These are phyloP conservation scores for Leccinum griseonigrum DNA, from an alignment of 1,284 basidiomycete species.

Conservation along the genomic window DNA sequence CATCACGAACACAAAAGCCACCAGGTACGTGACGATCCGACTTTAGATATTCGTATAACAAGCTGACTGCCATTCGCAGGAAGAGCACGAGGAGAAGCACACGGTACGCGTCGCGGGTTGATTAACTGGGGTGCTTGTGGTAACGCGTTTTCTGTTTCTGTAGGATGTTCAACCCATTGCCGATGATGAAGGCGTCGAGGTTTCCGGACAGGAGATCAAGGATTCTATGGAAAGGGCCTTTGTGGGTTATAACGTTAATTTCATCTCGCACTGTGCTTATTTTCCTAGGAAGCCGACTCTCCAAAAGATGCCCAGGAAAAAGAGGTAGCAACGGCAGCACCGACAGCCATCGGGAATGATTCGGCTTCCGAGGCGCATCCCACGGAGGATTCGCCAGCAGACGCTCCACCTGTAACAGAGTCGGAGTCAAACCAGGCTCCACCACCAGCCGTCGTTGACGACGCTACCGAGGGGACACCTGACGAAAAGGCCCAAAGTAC, in stretches of 20 bases:
- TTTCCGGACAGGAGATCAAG: constrained; percentile 35
- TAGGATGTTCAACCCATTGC: constrained; percentile 18
- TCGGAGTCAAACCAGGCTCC: constrained; percentile 3
- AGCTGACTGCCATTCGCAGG: constrained; percentile 20
- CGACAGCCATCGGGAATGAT: not conserved
- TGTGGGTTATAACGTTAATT: constrained; percentile 26
- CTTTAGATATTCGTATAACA: not conserved
- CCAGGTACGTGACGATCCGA: constrained; percentile 20
- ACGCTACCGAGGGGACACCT: not conserved
- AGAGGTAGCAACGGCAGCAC: constrained; percentile 7
- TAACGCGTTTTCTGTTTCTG: constrained; percentile 8
- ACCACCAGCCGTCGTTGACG: not conserved
- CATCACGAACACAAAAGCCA: constrained; percentile 23
- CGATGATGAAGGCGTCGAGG: constrained; percentile 35
- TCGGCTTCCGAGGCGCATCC: not conserved
- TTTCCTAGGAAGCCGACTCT: constrained; percentile 29
- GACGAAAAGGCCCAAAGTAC: constrained; percentile 8
- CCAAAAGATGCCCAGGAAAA: constrained; percentile 34
- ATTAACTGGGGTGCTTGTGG: not conserved
- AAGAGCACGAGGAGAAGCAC: constrained; percentile 8
- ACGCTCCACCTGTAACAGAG: not conserved
- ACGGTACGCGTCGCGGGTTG: constrained; percentile 12
- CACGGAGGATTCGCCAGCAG: not conserved
- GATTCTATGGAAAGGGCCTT: constrained; percentile 34
- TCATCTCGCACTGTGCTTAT: constrained; percentile 5